A percentile compares a stretch with the other conserved stretches of the same genome.
Evolutionary conservation across 1,284 basidiomycete species (phyloP).

Genomic region (Athelia psychrophila): DNA sequence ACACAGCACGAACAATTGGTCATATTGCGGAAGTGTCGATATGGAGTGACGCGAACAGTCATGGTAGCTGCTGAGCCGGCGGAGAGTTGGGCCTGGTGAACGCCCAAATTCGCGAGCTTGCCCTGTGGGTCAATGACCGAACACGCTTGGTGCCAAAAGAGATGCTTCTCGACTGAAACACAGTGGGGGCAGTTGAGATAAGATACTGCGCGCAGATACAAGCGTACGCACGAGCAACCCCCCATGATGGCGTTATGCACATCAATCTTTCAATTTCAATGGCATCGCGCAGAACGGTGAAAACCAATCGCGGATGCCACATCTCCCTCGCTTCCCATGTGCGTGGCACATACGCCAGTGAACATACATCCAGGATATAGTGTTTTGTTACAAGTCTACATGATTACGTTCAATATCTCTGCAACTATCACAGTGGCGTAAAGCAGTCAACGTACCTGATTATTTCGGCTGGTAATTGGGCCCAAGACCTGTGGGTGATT

Average conservation of each 20-base stretch:
- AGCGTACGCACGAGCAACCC: slow-evolving; percentile 38
- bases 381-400: slow-evolving; percentile 60
- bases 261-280: slow-evolving; percentile 19
- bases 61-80: slow-evolving; percentile 13
- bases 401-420: not conserved
- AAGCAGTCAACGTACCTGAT: slow-evolving; percentile 48
- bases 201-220: slow-evolving; percentile 3
- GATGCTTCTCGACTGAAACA: slow-evolving; percentile 39
- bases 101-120: slow-evolving; percentile 29
- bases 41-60: slow-evolving; percentile 31
- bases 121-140: slow-evolving; percentile 42
- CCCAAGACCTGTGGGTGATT: slow-evolving; percentile 62
- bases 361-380: slow-evolving; percentile 49
- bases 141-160: slow-evolving; percentile 48
- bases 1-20: slow-evolving; percentile 49
- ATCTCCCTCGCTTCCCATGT: slow-evolving; percentile 55
- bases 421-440: slow-evolving; percentile 10
- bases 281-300: slow-evolving; percentile 27
- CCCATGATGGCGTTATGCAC: slow-evolving; percentile 39
- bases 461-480: slow-evolving; percentile 65
- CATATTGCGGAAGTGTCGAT: slow-evolving; percentile 42
- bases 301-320: slow-evolving; percentile 60
- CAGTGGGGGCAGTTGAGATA: slow-evolving; percentile 1
- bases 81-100: slow-evolving; percentile 6
- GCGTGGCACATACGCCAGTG: slow-evolving; percentile 44